A percentile compares a stretch with the other conserved stretches of the same genome.
These are phyloP conservation scores for Lactifluus volemus DNA, from an alignment of 768 basidiomycete genomes.

Conservation along the genomic window DNA sequence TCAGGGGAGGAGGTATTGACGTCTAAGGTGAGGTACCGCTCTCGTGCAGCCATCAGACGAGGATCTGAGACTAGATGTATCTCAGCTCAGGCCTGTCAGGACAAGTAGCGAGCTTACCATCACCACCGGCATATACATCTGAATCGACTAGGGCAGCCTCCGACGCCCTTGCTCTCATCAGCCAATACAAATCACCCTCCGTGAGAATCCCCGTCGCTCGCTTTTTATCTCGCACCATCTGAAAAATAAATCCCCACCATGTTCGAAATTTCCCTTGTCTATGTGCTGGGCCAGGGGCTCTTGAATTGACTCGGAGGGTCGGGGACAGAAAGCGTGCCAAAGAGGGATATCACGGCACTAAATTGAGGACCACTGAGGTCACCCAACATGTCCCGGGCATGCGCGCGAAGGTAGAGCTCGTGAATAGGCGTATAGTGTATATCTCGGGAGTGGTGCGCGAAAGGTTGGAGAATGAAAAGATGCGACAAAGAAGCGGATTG, in stretches of 20 bases:
- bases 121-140: slow-evolving; percentile 5
- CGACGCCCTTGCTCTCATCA: slow-evolving; percentile 36
- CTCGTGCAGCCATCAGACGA: slow-evolving; percentile 1
- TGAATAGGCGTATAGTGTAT: slow-evolving; percentile 9
- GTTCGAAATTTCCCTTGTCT: slow-evolving; percentile 19
- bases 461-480: slow-evolving; percentile 13
- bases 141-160: not conserved
- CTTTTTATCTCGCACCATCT: slow-evolving; percentile 39
- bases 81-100: not conserved
- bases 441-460: not conserved
- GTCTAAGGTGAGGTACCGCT: slow-evolving; percentile 16
- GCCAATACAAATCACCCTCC: slow-evolving; percentile 53
- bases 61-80: not conserved
- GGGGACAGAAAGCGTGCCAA: slow-evolving; percentile 16
- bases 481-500: slow-evolving; percentile 12
- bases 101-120: slow-evolving; percentile 3
- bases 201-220: slow-evolving; percentile 25
- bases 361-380: slow-evolving; percentile 13
- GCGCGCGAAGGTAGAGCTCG: slow-evolving; percentile 7
- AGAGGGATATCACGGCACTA: slow-evolving; percentile 14
- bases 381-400: not conserved
- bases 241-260: slow-evolving; percentile 44
- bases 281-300: slow-evolving; percentile 26
- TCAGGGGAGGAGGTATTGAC: not conserved
- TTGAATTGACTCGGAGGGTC: not conserved